These are phyloP conservation scores for Colletotrichum sojae DNA, from an alignment of 2,329 filamentous ascomycete genomes.

Conservation along the genomic window DNA sequence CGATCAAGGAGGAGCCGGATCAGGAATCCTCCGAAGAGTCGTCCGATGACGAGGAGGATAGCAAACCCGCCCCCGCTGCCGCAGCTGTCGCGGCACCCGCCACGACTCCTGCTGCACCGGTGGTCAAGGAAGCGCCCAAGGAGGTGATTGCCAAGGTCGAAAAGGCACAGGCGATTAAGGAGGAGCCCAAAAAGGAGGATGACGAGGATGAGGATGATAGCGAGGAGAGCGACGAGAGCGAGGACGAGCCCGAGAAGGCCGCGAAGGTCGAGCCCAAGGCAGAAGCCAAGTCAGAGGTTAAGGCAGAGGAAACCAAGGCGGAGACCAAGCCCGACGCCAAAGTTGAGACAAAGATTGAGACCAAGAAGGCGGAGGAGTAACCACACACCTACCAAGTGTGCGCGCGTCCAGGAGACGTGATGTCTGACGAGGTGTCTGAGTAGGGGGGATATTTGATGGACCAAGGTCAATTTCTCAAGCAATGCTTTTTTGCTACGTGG, in stretches of 20 bases:
- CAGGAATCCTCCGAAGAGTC: slow-evolving; percentile 47
- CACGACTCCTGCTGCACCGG: slow-evolving; percentile 43
- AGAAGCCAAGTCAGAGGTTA: neutral
- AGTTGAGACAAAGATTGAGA: slow-evolving; percentile 20
- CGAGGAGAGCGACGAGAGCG: slow-evolving; percentile 43
- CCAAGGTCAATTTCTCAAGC: neutral
- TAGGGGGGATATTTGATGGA: slow-evolving; percentile 7
- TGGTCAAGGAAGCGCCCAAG: slow-evolving; percentile 42
- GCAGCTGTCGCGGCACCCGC: slow-evolving; percentile 14
- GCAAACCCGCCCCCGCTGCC: neutral
- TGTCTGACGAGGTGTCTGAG: slow-evolving; percentile 1
- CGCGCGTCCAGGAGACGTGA: neutral
- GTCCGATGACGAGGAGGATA: slow-evolving; percentile 48
- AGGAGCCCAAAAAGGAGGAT: slow-evolving; percentile 51
- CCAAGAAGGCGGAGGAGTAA: slow-evolving; percentile 26
- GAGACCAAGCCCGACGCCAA: slow-evolving; percentile 2
- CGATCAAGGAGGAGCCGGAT: slow-evolving; percentile 57
- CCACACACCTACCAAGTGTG: neutral
- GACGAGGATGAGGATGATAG: slow-evolving; percentile 47
- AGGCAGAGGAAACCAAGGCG: slow-evolving; percentile 17
- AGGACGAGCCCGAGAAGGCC: slow-evolving; percentile 41
- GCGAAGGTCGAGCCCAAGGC: slow-evolving; percentile 26
- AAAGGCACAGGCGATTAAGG: slow-evolving; percentile 44
- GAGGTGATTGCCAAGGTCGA: slow-evolving; percentile 47
- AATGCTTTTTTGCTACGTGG: slow-evolving; percentile 22